Percentiles rank a stretch among this genome's conserved stretches.
Evolutionary conservation across 495 filamentous ascomycete species (phyloP).

Genomic region (Tuber aestivum): DNA sequence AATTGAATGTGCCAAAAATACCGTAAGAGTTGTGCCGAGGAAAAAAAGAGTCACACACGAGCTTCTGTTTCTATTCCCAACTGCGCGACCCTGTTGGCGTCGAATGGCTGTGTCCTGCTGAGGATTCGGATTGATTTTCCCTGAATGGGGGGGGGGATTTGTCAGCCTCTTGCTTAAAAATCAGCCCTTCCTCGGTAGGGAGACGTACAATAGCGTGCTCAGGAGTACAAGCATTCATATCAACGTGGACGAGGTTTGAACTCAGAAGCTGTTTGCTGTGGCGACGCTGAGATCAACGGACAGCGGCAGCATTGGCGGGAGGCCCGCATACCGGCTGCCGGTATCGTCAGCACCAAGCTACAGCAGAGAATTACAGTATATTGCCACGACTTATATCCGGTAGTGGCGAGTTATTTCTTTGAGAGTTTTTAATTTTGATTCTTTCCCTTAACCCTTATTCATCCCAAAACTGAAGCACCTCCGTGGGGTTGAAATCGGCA

Average conservation of each 20-base stretch:
- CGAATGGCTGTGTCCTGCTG: background rate
- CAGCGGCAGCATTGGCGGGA: background rate
- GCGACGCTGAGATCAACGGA: background rate
- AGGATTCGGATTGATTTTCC: background rate
- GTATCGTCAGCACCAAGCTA: background rate
- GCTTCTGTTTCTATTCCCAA: background rate
- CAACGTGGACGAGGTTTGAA: background rate
- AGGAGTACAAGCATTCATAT: background rate
- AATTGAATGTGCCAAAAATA: background rate
- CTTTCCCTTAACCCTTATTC: background rate
- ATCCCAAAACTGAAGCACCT: background rate
- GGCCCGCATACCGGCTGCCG: background rate
- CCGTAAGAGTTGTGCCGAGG: background rate
- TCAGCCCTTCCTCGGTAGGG: background rate
- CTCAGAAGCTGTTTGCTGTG: background rate
- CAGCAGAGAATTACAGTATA: background rate
- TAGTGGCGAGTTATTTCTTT: background rate
- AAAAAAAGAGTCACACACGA: background rate
- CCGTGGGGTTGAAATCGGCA: background rate
- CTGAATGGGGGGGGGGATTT: background rate
- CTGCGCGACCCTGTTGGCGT: background rate
- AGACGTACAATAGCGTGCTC: background rate
- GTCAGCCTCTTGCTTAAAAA: background rate
- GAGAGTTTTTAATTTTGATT: background rate
- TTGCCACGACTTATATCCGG: background rate